Evolutionary conservation across 306 rosid genomes (phyloP).

Genomic region (Purshia tridentata): DNA sequence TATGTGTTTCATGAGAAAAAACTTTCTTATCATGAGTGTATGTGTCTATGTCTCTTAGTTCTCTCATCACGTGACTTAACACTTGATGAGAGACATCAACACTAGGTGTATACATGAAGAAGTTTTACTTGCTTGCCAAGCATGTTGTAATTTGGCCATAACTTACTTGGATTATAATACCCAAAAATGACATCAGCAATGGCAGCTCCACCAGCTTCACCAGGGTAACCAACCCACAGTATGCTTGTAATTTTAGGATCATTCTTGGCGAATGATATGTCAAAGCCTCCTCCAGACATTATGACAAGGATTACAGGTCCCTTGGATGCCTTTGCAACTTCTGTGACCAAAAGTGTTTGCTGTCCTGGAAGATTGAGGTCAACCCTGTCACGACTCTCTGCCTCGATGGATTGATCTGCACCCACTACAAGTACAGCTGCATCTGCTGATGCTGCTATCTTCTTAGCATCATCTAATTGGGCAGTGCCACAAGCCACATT

Average conservation of each 20-base stretch:
- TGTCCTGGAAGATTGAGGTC: conserved; percentile 86
- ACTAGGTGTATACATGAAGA: too few species aligned
- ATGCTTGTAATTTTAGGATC: conserved; percentile 77
- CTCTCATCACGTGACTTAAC: too few species aligned
- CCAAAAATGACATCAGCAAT: conserved; percentile 92
- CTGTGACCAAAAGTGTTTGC: conserved; percentile 62
- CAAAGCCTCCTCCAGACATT: conserved; percentile 99
- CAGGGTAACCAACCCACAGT: conserved; percentile 97
- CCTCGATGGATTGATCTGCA: conserved; percentile 72
- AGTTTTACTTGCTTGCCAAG: too few species aligned
- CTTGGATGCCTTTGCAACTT: conserved; percentile 74
- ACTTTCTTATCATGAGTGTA: too few species aligned
- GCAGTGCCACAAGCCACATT: conserved; percentile 71
- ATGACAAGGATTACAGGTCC: conserved; percentile 91
- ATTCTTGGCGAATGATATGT: conserved; percentile 75
- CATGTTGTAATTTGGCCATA: too few species aligned
- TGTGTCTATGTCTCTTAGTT: too few species aligned
- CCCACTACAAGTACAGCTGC: conserved; percentile 87
- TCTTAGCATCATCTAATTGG: conserved; percentile 58
- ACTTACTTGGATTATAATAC: conserved; percentile 77
- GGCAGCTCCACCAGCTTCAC: conserved; percentile 99
- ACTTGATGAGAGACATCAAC: too few species aligned
- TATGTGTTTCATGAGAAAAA: not conserved
- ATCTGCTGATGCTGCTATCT: conserved; percentile 79
- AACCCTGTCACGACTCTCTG: conserved; percentile 76